Percentiles rank a stretch among this genome's conserved stretches.
These are phyloP conservation scores for Pythium sp. DNA, from an alignment of 352 stramenopile genomes.

Conservation along the genomic window DNA sequence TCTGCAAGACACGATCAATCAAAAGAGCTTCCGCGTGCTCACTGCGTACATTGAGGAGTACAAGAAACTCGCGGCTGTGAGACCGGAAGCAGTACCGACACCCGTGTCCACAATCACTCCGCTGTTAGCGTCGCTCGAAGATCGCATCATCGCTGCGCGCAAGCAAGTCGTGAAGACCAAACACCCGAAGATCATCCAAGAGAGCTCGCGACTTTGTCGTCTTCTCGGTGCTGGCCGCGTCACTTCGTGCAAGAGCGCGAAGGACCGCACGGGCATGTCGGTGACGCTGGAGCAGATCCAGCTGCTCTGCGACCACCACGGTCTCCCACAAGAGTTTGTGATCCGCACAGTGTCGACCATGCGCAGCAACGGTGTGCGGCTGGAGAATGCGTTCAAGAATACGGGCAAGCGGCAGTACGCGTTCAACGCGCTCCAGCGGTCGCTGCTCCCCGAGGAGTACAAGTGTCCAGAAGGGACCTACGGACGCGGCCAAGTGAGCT, in stretches of 20 bases:
- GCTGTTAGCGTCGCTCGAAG: constrained; percentile 48
- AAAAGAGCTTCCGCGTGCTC: constrained; percentile 61
- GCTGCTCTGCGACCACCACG: constrained; percentile 59
- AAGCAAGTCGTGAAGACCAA: constrained; percentile 77
- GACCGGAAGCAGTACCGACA: constrained; percentile 41
- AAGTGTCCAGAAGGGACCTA: constrained; percentile 81
- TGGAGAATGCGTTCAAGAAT: constrained; percentile 78
- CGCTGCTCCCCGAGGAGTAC: constrained; percentile 72
- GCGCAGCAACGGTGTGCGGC: constrained; percentile 68
- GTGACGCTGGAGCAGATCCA: constrained; percentile 92
- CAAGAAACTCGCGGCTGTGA: constrained; percentile 40
- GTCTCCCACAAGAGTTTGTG: constrained; percentile 48
- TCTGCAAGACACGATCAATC: constrained; percentile 74
- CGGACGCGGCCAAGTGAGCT: constrained; percentile 74
- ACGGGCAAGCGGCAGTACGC: constrained; percentile 73
- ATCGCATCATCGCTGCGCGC: constrained; percentile 48
- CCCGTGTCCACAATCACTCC: constrained; percentile 34
- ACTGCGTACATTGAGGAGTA: constrained; percentile 63
- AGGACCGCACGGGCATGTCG: constrained; percentile 96
- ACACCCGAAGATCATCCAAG: constrained; percentile 76
- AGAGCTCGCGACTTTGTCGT: constrained; percentile 63
- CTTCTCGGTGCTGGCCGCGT: constrained; percentile 86
- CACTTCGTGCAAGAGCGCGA: constrained; percentile 95
- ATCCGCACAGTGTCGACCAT: constrained; percentile 71
- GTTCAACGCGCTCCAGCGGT: constrained; percentile 77